phyloP scores from a whole-genome alignment of 2,329 filamentous ascomycete genomes.

The Ophiocordyceps camponoti-leonardi region DNA sequence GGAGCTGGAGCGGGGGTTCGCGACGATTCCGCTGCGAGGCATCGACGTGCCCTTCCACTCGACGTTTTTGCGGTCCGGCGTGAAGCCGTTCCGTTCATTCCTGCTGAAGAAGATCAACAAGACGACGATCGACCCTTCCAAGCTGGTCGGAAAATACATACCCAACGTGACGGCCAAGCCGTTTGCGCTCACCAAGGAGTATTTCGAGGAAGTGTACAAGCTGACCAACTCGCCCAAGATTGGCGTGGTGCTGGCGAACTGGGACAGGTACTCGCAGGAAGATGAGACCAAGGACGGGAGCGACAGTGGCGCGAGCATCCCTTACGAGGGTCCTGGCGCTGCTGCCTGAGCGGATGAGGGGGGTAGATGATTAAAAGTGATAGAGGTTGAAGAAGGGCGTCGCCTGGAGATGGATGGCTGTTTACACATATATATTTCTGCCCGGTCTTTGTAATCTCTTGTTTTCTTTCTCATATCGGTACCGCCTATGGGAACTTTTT shows the following conservation, averaged over 20 bases:
- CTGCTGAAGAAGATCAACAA: constrained; percentile 99
- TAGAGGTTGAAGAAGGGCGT: neutral
- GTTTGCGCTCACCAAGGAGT: constrained; percentile 92
- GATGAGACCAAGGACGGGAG: constrained; percentile 21
- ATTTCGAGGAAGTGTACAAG: constrained; percentile 97
- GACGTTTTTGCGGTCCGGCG: constrained; percentile 91
- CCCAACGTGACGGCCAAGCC: constrained; percentile 95
- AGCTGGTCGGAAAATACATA: constrained; percentile 96
- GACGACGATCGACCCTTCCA: constrained; percentile 92
- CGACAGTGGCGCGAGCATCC: constrained; percentile 20
- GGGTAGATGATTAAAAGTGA: constrained; percentile 5
- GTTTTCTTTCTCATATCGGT: neutral
- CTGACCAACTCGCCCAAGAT: constrained; percentile 74
- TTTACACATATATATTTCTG: neutral
- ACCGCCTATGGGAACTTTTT: neutral
- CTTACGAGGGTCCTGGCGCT: constrained; percentile 22
- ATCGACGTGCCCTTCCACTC: constrained; percentile 99
- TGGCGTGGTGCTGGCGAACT: constrained; percentile 69
- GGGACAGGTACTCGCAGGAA: constrained; percentile 51
- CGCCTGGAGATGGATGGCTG: neutral
- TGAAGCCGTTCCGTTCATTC: constrained; percentile 98
- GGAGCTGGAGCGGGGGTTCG: constrained; percentile 84
- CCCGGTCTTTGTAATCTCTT: neutral
- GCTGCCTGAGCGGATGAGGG: constrained; percentile 18
- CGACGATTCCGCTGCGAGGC: constrained; percentile 88